Percentiles rank a stretch among this genome's conserved stretches.
These are phyloP conservation scores for Kazachstania viticola DNA, from an alignment of 805 yeast genomes.

Conservation along the genomic window DNA sequence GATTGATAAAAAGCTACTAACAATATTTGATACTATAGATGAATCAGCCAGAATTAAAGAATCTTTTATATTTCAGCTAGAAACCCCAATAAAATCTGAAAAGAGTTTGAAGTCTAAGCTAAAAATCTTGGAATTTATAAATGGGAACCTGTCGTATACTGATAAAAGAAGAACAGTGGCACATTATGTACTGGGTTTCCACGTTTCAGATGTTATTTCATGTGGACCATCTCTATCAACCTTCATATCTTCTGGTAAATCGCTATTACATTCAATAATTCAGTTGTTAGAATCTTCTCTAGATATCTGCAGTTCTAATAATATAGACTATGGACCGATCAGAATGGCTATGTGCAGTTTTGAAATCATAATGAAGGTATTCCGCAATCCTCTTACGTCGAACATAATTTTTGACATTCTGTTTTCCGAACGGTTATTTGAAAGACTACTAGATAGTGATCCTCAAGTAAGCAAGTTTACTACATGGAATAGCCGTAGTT, in stretches of 20 bases:
- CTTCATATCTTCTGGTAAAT: constrained; percentile 40
- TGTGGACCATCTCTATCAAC: constrained; percentile 39
- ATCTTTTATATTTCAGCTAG: constrained; percentile 60
- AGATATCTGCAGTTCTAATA: constrained; percentile 28
- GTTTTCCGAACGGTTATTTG: constrained; percentile 40
- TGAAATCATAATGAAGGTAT: constrained; percentile 51
- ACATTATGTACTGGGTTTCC: constrained; percentile 73
- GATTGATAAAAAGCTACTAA: constrained; percentile 50
- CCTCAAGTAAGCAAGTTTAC: constrained; percentile 45
- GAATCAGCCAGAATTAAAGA: constrained; percentile 66
- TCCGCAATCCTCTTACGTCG: constrained; percentile 47
- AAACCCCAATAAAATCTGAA: constrained; percentile 31
- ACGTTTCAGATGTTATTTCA: constrained; percentile 37
- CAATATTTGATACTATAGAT: constrained; percentile 62
- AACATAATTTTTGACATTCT: constrained; percentile 39
- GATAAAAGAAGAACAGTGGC: constrained; percentile 41
- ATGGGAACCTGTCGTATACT: constrained; percentile 33
- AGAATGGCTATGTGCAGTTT: constrained; percentile 46
- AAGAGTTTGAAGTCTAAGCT: constrained; percentile 40
- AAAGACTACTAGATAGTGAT: constrained; percentile 38
- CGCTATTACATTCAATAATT: constrained; percentile 46
- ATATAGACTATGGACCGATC: constrained; percentile 43
- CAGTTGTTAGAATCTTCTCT: constrained; percentile 38
- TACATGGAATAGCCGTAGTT: constrained; percentile 41
- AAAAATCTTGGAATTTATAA: constrained; percentile 47